Evolutionary conservation across 2,329 filamentous ascomycete species (phyloP).

Genomic region (Colletotrichum sp.): DNA sequence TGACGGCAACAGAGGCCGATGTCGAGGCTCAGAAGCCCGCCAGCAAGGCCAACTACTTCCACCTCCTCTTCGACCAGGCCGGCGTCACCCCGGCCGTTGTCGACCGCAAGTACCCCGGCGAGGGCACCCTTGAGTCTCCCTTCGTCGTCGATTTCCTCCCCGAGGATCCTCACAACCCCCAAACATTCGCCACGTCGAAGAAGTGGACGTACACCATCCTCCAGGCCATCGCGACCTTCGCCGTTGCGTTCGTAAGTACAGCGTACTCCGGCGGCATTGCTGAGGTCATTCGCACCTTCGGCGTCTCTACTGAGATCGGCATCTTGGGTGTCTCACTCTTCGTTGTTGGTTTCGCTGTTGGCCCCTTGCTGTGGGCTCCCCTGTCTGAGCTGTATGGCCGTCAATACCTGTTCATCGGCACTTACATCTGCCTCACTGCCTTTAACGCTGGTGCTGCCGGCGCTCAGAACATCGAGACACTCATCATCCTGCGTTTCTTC

Average conservation of each 20-base stretch:
- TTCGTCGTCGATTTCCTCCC: slow-evolving; percentile 68
- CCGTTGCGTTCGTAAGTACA: slow-evolving; percentile 67
- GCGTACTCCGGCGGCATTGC: slow-evolving; percentile 61
- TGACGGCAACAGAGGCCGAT: slow-evolving; percentile 41
- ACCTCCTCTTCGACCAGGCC: slow-evolving; percentile 61
- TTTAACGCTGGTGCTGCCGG: slow-evolving; percentile 68
- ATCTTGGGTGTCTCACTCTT: slow-evolving; percentile 52
- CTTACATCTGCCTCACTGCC: slow-evolving; percentile 59
- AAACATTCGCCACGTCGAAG: slow-evolving; percentile 54
- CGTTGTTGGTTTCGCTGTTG: slow-evolving; percentile 57
- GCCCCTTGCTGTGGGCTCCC: slow-evolving; percentile 69
- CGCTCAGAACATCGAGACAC: slow-evolving; percentile 58
- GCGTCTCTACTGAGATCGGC: slow-evolving; percentile 47
- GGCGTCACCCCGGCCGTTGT: slow-evolving; percentile 63
- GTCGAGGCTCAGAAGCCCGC: slow-evolving; percentile 43
- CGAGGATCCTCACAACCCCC: slow-evolving; percentile 68
- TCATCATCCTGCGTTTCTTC: slow-evolving; percentile 70
- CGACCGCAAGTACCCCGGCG: slow-evolving; percentile 59
- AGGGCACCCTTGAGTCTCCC: slow-evolving; percentile 67
- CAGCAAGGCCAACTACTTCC: slow-evolving; percentile 49
- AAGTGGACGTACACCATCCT: slow-evolving; percentile 69
- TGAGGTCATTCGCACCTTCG: slow-evolving; percentile 58
- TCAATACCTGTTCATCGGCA: slow-evolving; percentile 62
- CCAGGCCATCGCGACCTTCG: slow-evolving; percentile 67
- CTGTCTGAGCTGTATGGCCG: slow-evolving; percentile 67